Evolutionary conservation across 768 basidiomycete species (phyloP), one percentile per base, ranked within the genome.

Genomic region (Trametes coccinea): DNA sequence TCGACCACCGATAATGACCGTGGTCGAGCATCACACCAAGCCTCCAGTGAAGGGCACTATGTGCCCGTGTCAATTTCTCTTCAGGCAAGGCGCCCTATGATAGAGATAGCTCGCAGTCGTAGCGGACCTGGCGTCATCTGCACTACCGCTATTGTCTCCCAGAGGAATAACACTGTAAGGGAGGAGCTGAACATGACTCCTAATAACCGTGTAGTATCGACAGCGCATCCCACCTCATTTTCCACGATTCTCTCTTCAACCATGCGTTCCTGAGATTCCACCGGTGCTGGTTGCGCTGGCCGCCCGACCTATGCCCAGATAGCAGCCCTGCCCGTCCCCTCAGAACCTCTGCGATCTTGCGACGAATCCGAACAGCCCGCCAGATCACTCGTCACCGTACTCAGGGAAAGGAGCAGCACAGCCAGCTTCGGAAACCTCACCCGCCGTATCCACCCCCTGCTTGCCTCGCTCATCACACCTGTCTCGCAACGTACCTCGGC

Each of bases 61-160:
- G 46, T 27, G 11, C 56, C 56, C 9, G 13, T 58, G 45, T n/a
- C 29, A 1, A 30, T 10, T 17, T 47, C 14, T 31, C 1, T 16
- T 2, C 61, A 62, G 17, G 16, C 5, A 0, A 44, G 55, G n/a
- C 55, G 61, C 0, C 33, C 16, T 3, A 16, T 57, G 4, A 17
- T 2, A 14, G 56, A 62, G 44, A 22, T 58, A 6, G 46, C 45
- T 5, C 56, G 56, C 9, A 62, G 56, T 41, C 55, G 61, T 16
- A 29, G 51, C 13, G 52, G 55, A 3, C 22, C 22, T 1, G 49
- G 5, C 29, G 8, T 37, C 9, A 4, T 8, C 13, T 34, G 43
- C 13, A 57, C 56, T 16, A 47, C 44, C 9, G 17, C 30, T 10
- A 45, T 57, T 2, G 7, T n/a, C 3, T 34, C 56, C 11, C 49